phyloP scores from a whole-genome alignment of 2,329 filamentous ascomycete species.

The Thelonectria rubi region DNA sequence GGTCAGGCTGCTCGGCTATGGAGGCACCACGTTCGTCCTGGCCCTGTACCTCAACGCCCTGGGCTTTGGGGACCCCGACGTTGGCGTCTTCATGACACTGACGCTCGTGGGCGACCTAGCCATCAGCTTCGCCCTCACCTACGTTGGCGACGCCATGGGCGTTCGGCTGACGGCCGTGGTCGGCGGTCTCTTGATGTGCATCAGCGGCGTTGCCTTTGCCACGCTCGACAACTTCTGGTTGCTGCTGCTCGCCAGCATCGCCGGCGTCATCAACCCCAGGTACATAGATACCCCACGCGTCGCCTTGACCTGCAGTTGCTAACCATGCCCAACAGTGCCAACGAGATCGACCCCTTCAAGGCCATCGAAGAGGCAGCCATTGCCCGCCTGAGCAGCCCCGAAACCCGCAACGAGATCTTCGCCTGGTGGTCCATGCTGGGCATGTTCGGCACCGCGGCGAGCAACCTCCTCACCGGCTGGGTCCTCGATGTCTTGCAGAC shows the following conservation, averaged over 20 bases:
- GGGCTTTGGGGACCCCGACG: constrained; percentile 31
- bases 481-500: constrained; percentile 27
- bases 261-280: constrained; percentile 36
- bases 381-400: constrained; percentile 31
- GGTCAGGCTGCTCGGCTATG: constrained; percentile 34
- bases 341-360: constrained; percentile 40
- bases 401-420: constrained; percentile 37
- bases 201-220: constrained; percentile 30
- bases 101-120: constrained; percentile 36
- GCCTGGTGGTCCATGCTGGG: constrained; percentile 40
- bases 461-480: constrained; percentile 35
- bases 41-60: constrained; percentile 36
- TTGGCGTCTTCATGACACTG: constrained; percentile 37
- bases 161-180: constrained; percentile 27
- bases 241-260: constrained; percentile 29
- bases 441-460: constrained; percentile 36
- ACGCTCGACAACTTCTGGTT: constrained; percentile 35
- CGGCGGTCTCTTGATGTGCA: constrained; percentile 32
- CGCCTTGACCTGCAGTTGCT: not conserved
- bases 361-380: constrained; percentile 36
- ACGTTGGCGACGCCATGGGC: constrained; percentile 32
- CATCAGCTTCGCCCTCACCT: constrained; percentile 37
- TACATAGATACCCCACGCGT: not conserved
- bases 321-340: constrained; percentile 23
- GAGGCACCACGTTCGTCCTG: constrained; percentile 34